phyloP scores from a whole-genome alignment of 345 rosid genomes.

The Limnanthes douglasii region DNA sequence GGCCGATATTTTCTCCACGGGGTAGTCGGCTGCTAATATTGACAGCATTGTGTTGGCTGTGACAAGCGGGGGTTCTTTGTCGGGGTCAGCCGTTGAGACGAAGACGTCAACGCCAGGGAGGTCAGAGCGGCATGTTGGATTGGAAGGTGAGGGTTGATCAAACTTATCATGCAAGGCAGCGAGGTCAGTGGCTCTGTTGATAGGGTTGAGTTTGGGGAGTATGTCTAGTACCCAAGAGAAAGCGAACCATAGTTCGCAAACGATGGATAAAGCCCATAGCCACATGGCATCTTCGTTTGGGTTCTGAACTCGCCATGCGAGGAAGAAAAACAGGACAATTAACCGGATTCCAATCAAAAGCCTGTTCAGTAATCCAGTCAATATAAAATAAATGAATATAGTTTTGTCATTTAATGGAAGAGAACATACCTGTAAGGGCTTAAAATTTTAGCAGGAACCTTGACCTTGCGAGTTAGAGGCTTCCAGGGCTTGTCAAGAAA shows the following conservation, averaged over 20 bases:
- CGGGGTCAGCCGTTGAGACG: conserved; percentile 87
- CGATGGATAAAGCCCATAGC: conserved; percentile 73
- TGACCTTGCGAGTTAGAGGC: conserved; percentile 69
- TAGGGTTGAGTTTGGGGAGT: conserved; percentile 75
- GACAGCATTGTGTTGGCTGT: conserved; percentile 79
- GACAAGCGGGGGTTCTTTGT: conserved; percentile 87
- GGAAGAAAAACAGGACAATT: conserved; percentile 34
- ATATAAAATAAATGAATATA: not conserved
- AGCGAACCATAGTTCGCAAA: conserved; percentile 90
- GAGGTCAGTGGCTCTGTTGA: conserved; percentile 72
- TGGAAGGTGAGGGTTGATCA: conserved; percentile 51
- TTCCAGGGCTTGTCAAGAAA: conserved; percentile 98
- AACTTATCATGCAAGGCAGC: conserved; percentile 68
- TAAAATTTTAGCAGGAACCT: conserved; percentile 42
- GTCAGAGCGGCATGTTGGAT: conserved; percentile 81
- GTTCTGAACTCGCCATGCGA: conserved; percentile 57
- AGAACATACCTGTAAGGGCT: conserved; percentile 73
- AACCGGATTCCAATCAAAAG: conserved; percentile 41
- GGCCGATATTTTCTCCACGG: conserved; percentile 54
- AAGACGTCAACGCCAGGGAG: conserved; percentile 76
- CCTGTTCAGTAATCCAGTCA: conserved; percentile 3
- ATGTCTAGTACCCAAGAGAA: conserved; percentile 84
- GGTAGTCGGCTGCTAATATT: conserved; percentile 65
- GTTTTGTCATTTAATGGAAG: not conserved
- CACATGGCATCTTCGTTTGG: conserved; percentile 80